Percentiles rank a stretch among this genome's conserved stretches.
Conservation (phyloP, 768 basidiomycete species). For the Suillus cothurnatus region DNA sequence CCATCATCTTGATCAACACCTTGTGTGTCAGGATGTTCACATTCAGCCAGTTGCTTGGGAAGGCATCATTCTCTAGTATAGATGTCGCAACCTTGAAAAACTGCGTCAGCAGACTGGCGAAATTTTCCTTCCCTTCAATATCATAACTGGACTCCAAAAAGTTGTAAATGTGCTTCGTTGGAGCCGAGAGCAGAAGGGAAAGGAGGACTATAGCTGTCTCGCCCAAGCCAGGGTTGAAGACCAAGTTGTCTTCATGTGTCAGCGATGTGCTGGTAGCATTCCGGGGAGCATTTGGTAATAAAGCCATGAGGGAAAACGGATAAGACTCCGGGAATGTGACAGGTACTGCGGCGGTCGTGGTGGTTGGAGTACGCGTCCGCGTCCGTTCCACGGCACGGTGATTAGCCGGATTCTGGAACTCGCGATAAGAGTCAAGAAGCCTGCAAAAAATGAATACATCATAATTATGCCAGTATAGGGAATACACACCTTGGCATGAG, state of each 20-base stretch:
- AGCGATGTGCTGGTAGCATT: slow-evolving; percentile 43
- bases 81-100: slow-evolving; percentile 83
- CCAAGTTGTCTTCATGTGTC: slow-evolving; percentile 46
- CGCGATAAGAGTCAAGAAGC: slow-evolving; percentile 84
- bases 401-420: slow-evolving; percentile 71
- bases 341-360: slow-evolving; percentile 60
- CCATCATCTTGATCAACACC: slow-evolving; percentile 86
- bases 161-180: slow-evolving; percentile 71
- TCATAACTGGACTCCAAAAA: slow-evolving; percentile 83
- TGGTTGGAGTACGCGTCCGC: slow-evolving; percentile 58
- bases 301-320: slow-evolving; percentile 81
- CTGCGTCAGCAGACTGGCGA: slow-evolving; percentile 66
- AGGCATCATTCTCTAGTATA: slow-evolving; percentile 85
- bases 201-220: slow-evolving; percentile 87
- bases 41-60: slow-evolving; percentile 90
- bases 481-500: slow-evolving; percentile 74
- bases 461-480: background rate
- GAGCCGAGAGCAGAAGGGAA: slow-evolving; percentile 77
- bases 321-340: slow-evolving; percentile 93
- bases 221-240: slow-evolving; percentile 77
- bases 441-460: slow-evolving; percentile 40
- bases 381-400: slow-evolving; percentile 70
- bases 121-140: slow-evolving; percentile 85
- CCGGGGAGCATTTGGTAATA: slow-evolving; percentile 57
- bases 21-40: slow-evolving; percentile 87